Conservation (phyloP, 2,329 filamentous ascomycete species). For the Aspergillus arachidicola region DNA sequence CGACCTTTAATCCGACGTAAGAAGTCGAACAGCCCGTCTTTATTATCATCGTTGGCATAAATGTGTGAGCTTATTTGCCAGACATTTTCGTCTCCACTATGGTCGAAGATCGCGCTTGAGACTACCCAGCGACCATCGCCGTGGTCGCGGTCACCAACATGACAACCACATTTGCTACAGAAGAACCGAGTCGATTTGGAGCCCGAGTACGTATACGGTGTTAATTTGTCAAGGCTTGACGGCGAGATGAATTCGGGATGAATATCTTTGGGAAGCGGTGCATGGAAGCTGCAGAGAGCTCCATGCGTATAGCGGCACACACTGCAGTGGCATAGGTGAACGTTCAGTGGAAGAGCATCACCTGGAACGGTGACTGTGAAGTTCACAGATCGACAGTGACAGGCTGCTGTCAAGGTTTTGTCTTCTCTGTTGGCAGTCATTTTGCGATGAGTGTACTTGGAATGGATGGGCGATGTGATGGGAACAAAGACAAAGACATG, state of each 20-base stretch:
- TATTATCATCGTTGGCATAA: conserved; percentile 20
- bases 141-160: conserved; percentile 24
- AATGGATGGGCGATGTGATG: background rate
- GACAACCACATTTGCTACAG: conserved; percentile 49
- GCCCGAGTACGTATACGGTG: conserved; percentile 35
- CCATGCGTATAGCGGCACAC: conserved; percentile 48
- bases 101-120: conserved; percentile 28
- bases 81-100: conserved; percentile 15
- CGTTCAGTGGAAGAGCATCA: conserved; percentile 39
- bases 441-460: background rate
- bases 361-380: conserved; percentile 40
- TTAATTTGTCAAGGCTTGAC: conserved; percentile 22
- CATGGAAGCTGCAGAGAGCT: conserved; percentile 30
- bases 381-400: conserved; percentile 26
- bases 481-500: background rate
- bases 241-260: conserved; percentile 26
- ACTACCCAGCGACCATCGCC: conserved; percentile 22
- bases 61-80: conserved; percentile 25
- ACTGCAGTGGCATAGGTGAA: conserved; percentile 49
- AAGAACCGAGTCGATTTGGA: conserved; percentile 37
- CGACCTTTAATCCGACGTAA: conserved; percentile 19
- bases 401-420: conserved; percentile 25
- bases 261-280: conserved; percentile 23
- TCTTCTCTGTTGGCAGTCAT: background rate
- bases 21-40: conserved; percentile 22